Evolutionary conservation across 768 basidiomycete genomes (phyloP).

Genomic region (Lactarius tabidus): DNA sequence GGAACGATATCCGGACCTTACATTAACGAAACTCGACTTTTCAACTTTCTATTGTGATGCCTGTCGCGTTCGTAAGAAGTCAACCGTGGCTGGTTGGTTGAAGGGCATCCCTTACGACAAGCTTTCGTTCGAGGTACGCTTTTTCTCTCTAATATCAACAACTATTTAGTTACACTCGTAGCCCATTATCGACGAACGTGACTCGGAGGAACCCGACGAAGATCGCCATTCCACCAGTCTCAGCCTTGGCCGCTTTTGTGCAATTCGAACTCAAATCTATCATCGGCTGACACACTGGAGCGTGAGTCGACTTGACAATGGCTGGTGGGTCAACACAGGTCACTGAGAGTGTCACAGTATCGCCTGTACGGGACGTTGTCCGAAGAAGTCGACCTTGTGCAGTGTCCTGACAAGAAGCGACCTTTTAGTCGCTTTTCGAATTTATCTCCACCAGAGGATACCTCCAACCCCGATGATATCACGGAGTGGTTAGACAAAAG

Average conservation of each 20-base stretch:
- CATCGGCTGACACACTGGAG: slow-evolving; percentile 82
- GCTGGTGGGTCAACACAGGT: background rate
- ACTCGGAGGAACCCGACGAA: slow-evolving; percentile 31
- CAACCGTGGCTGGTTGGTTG: slow-evolving; percentile 57
- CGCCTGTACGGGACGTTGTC: slow-evolving; percentile 56
- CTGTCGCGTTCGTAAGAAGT: slow-evolving; percentile 69
- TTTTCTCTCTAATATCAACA: background rate
- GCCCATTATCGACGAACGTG: slow-evolving; percentile 16
- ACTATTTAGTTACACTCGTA: slow-evolving; percentile 1
- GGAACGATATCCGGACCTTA: slow-evolving; percentile 63
- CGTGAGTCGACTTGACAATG: slow-evolving; percentile 40
- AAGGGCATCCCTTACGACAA: slow-evolving; percentile 66
- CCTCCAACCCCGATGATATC: slow-evolving; percentile 69
- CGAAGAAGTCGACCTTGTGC: slow-evolving; percentile 55
- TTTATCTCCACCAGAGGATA: slow-evolving; percentile 58
- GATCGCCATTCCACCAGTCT: slow-evolving; percentile 34
- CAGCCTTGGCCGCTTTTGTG: slow-evolving; percentile 78
- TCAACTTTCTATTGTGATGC: slow-evolving; percentile 71
- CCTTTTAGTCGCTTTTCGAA: slow-evolving; percentile 54
- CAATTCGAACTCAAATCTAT: slow-evolving; percentile 58
- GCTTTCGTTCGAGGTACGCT: slow-evolving; percentile 59
- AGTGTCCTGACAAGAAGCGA: slow-evolving; percentile 35
- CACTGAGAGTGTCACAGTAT: slow-evolving; percentile 41
- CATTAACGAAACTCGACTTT: slow-evolving; percentile 49
- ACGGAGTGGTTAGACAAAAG: slow-evolving; percentile 79